A percentile compares a stretch with the other conserved stretches of the same genome.
Evolutionary conservation across 1,284 basidiomycete genomes (phyloP).

Genomic region (Apiotrichum veenhuisii): DNA sequence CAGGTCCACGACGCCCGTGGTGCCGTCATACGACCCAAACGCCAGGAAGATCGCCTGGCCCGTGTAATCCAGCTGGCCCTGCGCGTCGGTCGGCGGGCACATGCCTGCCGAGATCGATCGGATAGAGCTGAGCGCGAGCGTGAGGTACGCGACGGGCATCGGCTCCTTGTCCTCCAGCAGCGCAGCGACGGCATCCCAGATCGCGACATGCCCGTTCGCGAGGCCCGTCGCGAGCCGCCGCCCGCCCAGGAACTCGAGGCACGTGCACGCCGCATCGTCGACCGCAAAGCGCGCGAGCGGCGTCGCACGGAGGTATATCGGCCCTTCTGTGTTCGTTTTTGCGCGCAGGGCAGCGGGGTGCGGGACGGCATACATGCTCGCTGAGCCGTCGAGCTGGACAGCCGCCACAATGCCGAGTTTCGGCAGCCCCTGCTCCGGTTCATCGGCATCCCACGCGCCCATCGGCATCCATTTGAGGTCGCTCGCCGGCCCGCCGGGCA

Average conservation of each 20-base stretch:
- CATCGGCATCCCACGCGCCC: constrained; percentile 63
- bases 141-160: constrained; percentile 29
- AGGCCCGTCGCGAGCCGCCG: constrained; percentile 71
- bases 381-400: constrained; percentile 74
- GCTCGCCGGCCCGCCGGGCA: constrained; percentile 68
- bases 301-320: constrained; percentile 45
- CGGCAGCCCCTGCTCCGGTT: constrained; percentile 45
- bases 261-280: constrained; percentile 66
- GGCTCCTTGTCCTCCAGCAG: constrained; percentile 16
- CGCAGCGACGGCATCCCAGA: constrained; percentile 65
- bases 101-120: constrained; percentile 25
- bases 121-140: constrained; percentile 26
- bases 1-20: constrained; percentile 29
- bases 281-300: constrained; percentile 67
- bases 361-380: constrained; percentile 71
- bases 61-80: constrained; percentile 25
- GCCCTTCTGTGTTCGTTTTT: constrained; percentile 8
- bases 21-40: constrained; percentile 32
- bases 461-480: constrained; percentile 85
- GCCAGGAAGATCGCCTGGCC: constrained; percentile 30
- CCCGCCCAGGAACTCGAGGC: constrained; percentile 82
- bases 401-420: constrained; percentile 79
- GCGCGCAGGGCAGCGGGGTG: constrained; percentile 55
- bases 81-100: constrained; percentile 21
- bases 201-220: constrained; percentile 71